Base-by-base conservation (phyloP, 2,329 filamentous ascomycete species). In the Diaporthe sp. region DNA sequence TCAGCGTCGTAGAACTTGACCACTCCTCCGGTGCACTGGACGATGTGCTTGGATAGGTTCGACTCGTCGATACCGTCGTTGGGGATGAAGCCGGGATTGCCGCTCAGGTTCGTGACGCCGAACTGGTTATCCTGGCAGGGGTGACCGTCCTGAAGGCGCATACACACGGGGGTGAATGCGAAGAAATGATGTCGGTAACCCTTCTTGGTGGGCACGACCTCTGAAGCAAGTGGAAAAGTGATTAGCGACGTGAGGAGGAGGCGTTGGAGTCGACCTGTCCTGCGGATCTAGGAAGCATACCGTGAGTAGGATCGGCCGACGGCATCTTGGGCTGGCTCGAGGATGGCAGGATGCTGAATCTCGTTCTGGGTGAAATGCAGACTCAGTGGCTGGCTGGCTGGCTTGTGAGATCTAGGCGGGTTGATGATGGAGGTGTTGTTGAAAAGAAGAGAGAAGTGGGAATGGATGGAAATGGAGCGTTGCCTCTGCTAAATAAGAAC, bases 121-220 rank as follows among this genome's bases (percentile, higher is more conserved):
- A 76, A 74, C 25, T 74, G 46, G 46, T 65, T 10, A 39, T 71
- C 39, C n/a, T 28, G 19, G 37, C 75, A 74, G 31, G 39, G n/a
- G 1, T 44, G n/a, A 34, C 31, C 65, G 13, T 55, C 34, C n/a
- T 70, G 34, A n/a, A 55, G 22, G 19, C 65, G 65, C 13, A 34
- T 28, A 17, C 75, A 76, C 12, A 3, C 22, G 6, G 58, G 65
- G 7, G 72, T 62, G 57, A 74, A 76, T 22, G 75, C 72, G 34
- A 76, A 76, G 25, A 76, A 46, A 51, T 61, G 37, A n/a, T 60
- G 34, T 4, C 37, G 39, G 53, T 68, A 75, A 2, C 31, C 31
- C 19, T 60, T n/a, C 10, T 8, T 58, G 17, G 34, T 12, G 28
- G 75, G 49, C 13, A 74, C 12, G 10, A 74, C 53, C 28, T 42